Conservation (phyloP, 768 basidiomycete species). For the Macrolepiota albuminosa region DNA sequence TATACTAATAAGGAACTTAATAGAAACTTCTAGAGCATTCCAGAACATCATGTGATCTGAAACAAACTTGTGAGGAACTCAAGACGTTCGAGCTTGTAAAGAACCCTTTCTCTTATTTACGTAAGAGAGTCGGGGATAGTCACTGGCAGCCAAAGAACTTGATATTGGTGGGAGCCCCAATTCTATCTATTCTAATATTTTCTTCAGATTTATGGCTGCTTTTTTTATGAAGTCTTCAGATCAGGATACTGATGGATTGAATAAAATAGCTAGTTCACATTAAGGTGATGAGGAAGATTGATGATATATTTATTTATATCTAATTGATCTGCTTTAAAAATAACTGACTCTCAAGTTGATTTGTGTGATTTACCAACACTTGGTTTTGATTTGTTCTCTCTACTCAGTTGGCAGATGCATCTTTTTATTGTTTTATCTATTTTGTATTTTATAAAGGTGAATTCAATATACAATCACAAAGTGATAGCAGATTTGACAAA, state of each 20-base stretch:
- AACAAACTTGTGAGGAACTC: too few species aligned
- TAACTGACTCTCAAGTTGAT: neutral
- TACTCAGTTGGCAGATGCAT: neutral
- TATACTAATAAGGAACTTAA: too few species aligned
- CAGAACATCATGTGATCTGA: too few species aligned
- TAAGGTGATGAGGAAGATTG: conserved; percentile 11
- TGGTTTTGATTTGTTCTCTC: too few species aligned
- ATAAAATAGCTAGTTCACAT: conserved; percentile 14
- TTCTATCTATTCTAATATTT: conserved; percentile 16
- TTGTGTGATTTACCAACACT: neutral
- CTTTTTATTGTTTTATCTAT: too few species aligned
- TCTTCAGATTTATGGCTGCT: conserved; percentile 49
- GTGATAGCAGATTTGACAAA: neutral
- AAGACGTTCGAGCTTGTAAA: too few species aligned
- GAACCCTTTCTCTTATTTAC: too few species aligned
- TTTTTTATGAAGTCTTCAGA: neutral
- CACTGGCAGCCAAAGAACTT: conserved; percentile 39
- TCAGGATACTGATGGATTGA: conserved; percentile 8
- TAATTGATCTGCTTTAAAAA: neutral
- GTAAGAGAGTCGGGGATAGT: conserved; percentile 44
- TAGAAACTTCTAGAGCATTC: too few species aligned
- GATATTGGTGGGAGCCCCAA: conserved; percentile 24
- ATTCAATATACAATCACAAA: too few species aligned
- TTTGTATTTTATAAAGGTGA: too few species aligned
- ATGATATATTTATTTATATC: neutral